Evolutionary conservation across 768 basidiomycete genomes (phyloP).

Genomic region (Plicaturopsis crispa): DNA sequence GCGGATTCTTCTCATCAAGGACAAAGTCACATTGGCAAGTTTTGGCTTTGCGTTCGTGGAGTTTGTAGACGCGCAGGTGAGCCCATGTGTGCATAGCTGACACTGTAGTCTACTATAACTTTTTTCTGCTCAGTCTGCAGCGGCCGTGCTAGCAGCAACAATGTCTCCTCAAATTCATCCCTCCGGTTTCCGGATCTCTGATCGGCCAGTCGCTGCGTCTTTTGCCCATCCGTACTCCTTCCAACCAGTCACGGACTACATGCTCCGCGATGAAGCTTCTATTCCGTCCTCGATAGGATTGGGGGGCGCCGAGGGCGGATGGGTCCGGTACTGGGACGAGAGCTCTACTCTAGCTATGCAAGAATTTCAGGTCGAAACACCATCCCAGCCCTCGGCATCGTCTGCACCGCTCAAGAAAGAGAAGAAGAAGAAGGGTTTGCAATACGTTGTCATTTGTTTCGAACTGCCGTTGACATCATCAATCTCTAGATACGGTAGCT

Average conservation of each 20-base stretch:
- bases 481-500: conserved; percentile 20
- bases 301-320: conserved; percentile 65
- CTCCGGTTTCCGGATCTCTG: conserved; percentile 88
- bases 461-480: conserved; percentile 1
- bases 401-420: conserved; percentile 49
- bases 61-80: conserved; percentile 77
- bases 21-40: conserved; percentile 79
- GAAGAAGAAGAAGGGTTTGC: conserved; percentile 36
- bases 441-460: background rate
- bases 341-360: conserved; percentile 65
- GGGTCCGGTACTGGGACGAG: conserved; percentile 93
- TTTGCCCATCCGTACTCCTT: conserved; percentile 92
- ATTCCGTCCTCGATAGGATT: conserved; percentile 58
- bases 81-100: conserved; percentile 7
- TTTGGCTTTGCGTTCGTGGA: conserved; percentile 96
- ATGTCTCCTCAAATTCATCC: conserved; percentile 87
- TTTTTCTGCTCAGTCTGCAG: conserved; percentile 55
- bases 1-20: conserved; percentile 83
- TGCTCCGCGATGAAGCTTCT: conserved; percentile 72
- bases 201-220: conserved; percentile 83
- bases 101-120: conserved; percentile 6
- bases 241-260: conserved; percentile 68
- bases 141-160: conserved; percentile 72
- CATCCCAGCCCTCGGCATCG: conserved; percentile 28
- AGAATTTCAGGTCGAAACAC: conserved; percentile 72